Conservation (phyloP, 2,329 filamentous ascomycete species). For the Aquanectria penicillioides region DNA sequence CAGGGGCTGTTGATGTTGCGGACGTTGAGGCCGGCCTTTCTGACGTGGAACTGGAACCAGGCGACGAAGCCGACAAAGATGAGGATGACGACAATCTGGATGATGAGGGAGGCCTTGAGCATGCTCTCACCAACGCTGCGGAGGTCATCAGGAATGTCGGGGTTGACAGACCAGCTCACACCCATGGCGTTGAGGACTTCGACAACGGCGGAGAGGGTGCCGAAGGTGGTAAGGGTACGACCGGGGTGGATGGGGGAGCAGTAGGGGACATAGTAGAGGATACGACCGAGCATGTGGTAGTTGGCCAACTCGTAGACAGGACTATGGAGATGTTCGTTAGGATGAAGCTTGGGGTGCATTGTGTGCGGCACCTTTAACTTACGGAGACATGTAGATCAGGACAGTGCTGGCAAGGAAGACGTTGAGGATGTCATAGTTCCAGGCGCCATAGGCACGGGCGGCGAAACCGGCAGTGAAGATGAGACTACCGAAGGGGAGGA, state of each 20-base stretch:
- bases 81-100: constrained; percentile 62
- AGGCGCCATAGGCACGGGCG: constrained; percentile 44
- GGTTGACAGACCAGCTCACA: constrained; percentile 27
- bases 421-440: constrained; percentile 37
- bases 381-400: constrained; percentile 43
- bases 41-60: constrained; percentile 56
- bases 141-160: neutral
- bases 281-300: constrained; percentile 67
- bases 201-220: constrained; percentile 54
- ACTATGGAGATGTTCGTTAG: constrained; percentile 40
- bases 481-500: constrained; percentile 62
- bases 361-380: constrained; percentile 7
- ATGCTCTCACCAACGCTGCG: constrained; percentile 47
- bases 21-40: constrained; percentile 40
- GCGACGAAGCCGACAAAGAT: constrained; percentile 60
- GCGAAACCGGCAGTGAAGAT: constrained; percentile 66
- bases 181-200: constrained; percentile 53
- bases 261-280: constrained; percentile 66
- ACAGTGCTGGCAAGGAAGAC: constrained; percentile 43
- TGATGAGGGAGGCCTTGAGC: constrained; percentile 57
- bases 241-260: constrained; percentile 59
- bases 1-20: constrained; percentile 43
- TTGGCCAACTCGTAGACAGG: constrained; percentile 67
- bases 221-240: constrained; percentile 55
- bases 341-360: neutral